Base-by-base conservation (phyloP, 2,329 filamentous ascomycete species). In the Fusarium circinatum region DNA sequence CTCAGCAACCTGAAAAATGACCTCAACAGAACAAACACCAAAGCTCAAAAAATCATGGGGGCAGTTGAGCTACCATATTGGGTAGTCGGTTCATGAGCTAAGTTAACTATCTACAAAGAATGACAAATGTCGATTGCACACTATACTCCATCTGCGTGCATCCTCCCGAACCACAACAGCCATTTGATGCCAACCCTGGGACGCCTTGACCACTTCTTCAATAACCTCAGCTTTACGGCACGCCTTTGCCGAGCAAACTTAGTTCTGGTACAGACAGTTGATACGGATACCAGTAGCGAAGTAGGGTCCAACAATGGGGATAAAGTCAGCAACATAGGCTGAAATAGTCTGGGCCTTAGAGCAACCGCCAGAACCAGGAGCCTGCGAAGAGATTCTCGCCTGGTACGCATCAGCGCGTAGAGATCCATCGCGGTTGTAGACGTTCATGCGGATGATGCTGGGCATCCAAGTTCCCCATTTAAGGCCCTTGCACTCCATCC, bases 261-360 rank as follows among this genome's bases (percentile, higher is more conserved):
- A 38, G 32, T 3, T 54, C 91, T 91, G 63, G 6, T 6, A 45
- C 24, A 62, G n/a, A 6, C 60, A 62, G 32, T 62, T n/a, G 41
- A 62, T 13, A 15, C 60, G 60, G 7, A 62, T 45, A 38, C 61
- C 61, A 38, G 61, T 51, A 3, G 61, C 55, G 4, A 64, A 64
- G 44, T 64, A 64, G 4, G 61, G 61, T 7, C 61, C 61, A 26
- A 24, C 44, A 61, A 64, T 44, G 0, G 61, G 61, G 17, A 61
- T 20, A 12, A 64, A 64, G 44, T 44, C 61, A 9, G 22, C 20
- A 30, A 49, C 34, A 49, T 24, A 42, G 13, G 55, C 55, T 26
- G 61, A 20, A 38, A 64, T 44, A 6, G 36, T 28, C 28, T 39
- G 28, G 2, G 61, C 36, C 38, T 64, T 64, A n/a, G 42, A 48